Conservation (phyloP, 768 basidiomycete species). For the Brasilioporus rufonigricans region DNA sequence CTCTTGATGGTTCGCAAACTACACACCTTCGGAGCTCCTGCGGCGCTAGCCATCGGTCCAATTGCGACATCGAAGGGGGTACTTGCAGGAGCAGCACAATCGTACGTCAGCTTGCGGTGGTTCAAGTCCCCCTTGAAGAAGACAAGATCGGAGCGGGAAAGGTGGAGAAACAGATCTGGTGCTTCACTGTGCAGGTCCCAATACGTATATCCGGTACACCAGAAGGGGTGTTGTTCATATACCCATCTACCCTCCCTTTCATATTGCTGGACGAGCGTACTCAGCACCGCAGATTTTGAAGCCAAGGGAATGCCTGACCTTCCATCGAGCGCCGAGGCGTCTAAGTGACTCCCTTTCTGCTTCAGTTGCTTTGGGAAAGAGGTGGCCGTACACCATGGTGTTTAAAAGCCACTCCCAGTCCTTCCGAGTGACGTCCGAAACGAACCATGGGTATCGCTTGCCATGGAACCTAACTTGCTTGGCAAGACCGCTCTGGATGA, state of each 20-base stretch:
- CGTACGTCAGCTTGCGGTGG: conserved; percentile 87
- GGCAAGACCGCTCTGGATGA: conserved; percentile 86
- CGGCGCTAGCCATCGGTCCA: conserved; percentile 84
- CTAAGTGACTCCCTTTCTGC: conserved; percentile 78
- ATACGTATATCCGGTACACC: conserved; percentile 96
- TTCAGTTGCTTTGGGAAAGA: conserved; percentile 83
- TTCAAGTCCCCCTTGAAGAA: conserved; percentile 95
- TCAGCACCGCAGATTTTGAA: conserved; percentile 4
- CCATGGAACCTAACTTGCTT: conserved; percentile 90
- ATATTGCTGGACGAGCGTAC: conserved; percentile 58
- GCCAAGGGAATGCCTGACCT: conserved; percentile 44
- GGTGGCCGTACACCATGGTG: conserved; percentile 85
- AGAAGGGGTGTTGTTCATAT: conserved; percentile 92
- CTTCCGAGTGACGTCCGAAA: conserved; percentile 88
- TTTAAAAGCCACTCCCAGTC: conserved; percentile 95
- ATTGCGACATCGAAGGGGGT: conserved; percentile 91
- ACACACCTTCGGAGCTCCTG: conserved; percentile 84
- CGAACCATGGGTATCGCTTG: conserved; percentile 94
- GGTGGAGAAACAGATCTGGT: conserved; percentile 88
- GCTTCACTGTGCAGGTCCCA: conserved; percentile 85
- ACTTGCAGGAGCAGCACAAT: conserved; percentile 80
- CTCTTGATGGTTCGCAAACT: conserved; percentile 92
- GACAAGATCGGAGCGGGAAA: conserved; percentile 87
- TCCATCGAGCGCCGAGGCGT: conserved; percentile 83
- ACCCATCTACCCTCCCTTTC: conserved; percentile 91